Conservation (phyloP, 495 filamentous ascomycete genomes). For the Bacidia gigantensis region DNA sequence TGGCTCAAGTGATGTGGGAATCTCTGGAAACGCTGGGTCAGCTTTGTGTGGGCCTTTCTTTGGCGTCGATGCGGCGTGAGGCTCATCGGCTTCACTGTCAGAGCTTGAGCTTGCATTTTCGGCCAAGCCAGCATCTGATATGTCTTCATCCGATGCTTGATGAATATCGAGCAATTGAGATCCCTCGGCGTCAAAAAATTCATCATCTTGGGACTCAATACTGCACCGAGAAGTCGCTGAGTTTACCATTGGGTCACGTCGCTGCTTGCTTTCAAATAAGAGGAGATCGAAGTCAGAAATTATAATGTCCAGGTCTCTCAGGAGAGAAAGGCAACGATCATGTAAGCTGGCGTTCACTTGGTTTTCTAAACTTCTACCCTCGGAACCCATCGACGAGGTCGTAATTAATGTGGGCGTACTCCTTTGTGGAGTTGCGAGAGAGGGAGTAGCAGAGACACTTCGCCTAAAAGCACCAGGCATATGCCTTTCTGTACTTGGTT, state of each 20-base stretch:
- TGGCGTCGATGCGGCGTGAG: constrained; percentile 23
- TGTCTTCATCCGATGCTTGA: constrained; percentile 42
- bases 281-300: constrained; percentile 69
- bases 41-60: constrained; percentile 22
- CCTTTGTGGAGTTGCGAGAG: constrained; percentile 37
- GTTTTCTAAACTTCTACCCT: constrained; percentile 12
- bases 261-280: constrained; percentile 61
- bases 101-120: constrained; percentile 42
- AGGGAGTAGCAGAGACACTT: constrained; percentile 37
- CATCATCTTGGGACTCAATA: constrained; percentile 62
- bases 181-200: constrained; percentile 89
- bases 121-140: constrained; percentile 19
- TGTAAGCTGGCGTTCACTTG: constrained; percentile 46
- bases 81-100: constrained; percentile 39
- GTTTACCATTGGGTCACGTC: constrained; percentile 43
- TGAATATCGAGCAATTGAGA: constrained; percentile 64
- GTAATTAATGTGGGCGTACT: constrained; percentile 14
- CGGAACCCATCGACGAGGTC: constrained; percentile 2
- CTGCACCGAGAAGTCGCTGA: constrained; percentile 50
- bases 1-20: constrained; percentile 61
- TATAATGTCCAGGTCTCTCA: constrained; percentile 70
- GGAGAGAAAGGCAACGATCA: constrained; percentile 62
- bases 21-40: constrained; percentile 50
- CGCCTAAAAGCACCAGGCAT: constrained; percentile 17
- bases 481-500: constrained; percentile 41